Conservation (phyloP, 495 filamentous ascomycete genomes). For the Aspergillus asperescens region DNA sequence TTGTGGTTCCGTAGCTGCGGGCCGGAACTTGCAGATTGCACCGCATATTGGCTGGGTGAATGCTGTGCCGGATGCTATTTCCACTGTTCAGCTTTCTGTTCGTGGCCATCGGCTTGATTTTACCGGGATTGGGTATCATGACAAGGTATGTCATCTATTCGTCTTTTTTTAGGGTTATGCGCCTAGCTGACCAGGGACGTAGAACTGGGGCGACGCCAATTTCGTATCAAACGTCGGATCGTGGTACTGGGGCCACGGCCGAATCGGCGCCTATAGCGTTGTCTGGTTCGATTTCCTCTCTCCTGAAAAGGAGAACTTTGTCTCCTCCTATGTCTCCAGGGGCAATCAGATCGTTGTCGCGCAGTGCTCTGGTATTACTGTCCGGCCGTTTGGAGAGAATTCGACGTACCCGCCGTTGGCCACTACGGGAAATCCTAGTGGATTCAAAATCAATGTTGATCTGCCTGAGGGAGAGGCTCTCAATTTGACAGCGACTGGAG, state of each 20-base stretch:
- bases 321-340: neutral
- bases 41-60: neutral
- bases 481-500: too few species aligned
- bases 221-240: neutral
- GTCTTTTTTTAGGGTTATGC: too few species aligned
- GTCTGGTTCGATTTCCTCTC: neutral
- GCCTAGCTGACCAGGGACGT: neutral
- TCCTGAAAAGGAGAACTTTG: neutral
- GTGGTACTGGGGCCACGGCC: slow-evolving; percentile 3
- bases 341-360: neutral
- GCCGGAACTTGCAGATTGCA: neutral
- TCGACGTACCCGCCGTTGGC: neutral
- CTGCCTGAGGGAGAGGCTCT: neutral
- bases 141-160: slow-evolving; percentile 1
- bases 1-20: neutral
- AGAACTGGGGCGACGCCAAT: neutral
- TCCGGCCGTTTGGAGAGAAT: neutral
- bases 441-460: neutral
- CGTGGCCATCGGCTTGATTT: neutral
- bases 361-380: neutral
- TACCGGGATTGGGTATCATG: neutral
- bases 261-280: neutral
- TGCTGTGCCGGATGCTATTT: neutral
- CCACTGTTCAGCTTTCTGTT: neutral
- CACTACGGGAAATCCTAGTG: neutral